These are phyloP conservation scores for Backusella psychrophila DNA, from an alignment of 192 early-diverging fungal species.

Conservation along the genomic window DNA sequence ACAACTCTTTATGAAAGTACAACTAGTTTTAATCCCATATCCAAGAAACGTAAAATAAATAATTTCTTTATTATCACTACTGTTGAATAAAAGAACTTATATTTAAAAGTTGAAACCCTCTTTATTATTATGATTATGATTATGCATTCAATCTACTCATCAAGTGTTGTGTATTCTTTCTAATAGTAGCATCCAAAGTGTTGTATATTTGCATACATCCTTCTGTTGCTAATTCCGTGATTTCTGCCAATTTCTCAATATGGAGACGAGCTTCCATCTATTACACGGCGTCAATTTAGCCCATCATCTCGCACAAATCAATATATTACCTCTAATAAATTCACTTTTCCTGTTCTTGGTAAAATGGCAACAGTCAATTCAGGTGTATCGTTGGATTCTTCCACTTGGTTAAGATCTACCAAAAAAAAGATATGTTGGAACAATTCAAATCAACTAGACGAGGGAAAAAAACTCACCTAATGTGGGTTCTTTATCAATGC, in stretches of 20 bases:
- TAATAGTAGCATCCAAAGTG: constrained; percentile 60
- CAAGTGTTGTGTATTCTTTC: constrained; percentile 44
- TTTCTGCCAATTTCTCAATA: constrained; percentile 70
- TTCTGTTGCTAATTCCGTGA: constrained; percentile 61
- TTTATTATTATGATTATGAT: not conserved
- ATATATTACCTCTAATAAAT: constrained; percentile 63
- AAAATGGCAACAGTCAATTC: constrained; percentile 85
- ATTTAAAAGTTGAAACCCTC: too few relatives aligned
- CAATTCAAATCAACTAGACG: too few relatives aligned
- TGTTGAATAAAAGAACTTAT: too few relatives aligned
- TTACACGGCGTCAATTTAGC: not conserved
- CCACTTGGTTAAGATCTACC: constrained; percentile 83
- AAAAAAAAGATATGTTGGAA: not conserved
- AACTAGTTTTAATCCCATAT: too few relatives aligned
- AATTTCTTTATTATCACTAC: too few relatives aligned
- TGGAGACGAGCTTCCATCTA: constrained; percentile 89
- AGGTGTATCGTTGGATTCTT: constrained; percentile 86
- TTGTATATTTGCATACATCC: constrained; percentile 67
- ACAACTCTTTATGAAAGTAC: too few relatives aligned
- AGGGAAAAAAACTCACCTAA: constrained; percentile 48
- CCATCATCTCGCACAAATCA: too few relatives aligned
- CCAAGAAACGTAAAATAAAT: too few relatives aligned
- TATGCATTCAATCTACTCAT: constrained; percentile 33
- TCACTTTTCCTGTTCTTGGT: constrained; percentile 81
- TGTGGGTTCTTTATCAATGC: constrained; percentile 71